Conservation (phyloP, 805 yeast species). For the Ogataea saltuana region DNA sequence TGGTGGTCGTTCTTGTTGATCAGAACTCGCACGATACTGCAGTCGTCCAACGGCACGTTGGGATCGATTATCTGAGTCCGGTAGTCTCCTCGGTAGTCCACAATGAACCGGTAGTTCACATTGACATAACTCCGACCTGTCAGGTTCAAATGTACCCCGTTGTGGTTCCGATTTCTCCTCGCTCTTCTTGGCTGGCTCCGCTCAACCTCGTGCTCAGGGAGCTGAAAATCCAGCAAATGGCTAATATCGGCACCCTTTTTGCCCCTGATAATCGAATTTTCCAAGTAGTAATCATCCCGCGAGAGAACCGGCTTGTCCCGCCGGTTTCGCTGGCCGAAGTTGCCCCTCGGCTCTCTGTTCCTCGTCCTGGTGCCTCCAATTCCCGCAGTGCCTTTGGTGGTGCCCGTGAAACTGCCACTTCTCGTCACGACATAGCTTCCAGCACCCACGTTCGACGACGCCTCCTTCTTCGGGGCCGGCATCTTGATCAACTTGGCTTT, state of each 20-base stretch:
- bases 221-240: constrained; percentile 62
- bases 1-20: constrained; percentile 64
- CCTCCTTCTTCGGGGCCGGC: constrained; percentile 4
- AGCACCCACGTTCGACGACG: neutral
- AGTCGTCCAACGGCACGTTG: constrained; percentile 64
- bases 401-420: neutral
- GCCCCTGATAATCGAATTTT: constrained; percentile 25
- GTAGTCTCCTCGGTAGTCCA: constrained; percentile 62
- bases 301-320: constrained; percentile 32
- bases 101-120: constrained; percentile 80
- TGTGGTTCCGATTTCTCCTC: constrained; percentile 29
- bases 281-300: constrained; percentile 22
- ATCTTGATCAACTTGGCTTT: too few relatives aligned
- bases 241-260: constrained; percentile 46
- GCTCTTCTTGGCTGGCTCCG: constrained; percentile 14
- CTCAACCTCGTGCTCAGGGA: constrained; percentile 38
- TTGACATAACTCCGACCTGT: constrained; percentile 73
- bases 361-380: constrained; percentile 6
- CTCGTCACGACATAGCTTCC: neutral
- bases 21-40: constrained; percentile 67
- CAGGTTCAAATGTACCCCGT: constrained; percentile 44
- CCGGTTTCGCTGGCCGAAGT: constrained; percentile 44
- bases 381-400: neutral
- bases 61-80: constrained; percentile 67
- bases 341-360: constrained; percentile 17